A percentile compares a stretch with the other conserved stretches of the same genome.
These are phyloP conservation scores for Glycine soja DNA, from an alignment of 306 rosid genomes.

Conservation along the genomic window DNA sequence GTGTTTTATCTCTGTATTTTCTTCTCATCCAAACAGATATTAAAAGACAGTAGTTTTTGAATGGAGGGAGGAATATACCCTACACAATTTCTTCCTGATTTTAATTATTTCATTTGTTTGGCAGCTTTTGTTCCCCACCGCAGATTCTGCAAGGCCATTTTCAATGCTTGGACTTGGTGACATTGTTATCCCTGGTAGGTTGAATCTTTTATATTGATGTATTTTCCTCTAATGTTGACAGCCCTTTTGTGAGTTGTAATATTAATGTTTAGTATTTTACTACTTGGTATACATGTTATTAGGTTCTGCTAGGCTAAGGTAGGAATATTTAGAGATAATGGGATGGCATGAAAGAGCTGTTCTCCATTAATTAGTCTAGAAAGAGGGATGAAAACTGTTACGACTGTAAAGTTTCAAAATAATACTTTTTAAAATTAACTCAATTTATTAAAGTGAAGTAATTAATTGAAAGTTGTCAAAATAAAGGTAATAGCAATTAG, in stretches of 20 bases:
- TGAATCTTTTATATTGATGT: conserved; percentile 31
- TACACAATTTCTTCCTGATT: conserved; percentile 2
- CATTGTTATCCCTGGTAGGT: conserved; percentile 86
- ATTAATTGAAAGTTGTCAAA: not conserved
- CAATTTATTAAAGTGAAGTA: not conserved
- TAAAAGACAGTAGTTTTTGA: not conserved
- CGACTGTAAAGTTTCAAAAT: not conserved
- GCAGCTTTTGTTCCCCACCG: conserved; percentile 84
- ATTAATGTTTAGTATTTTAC: not conserved
- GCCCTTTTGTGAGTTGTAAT: not conserved
- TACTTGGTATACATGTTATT: not conserved
- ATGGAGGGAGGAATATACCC: not conserved
- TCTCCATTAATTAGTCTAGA: not conserved
- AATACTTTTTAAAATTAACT: conserved; percentile 1
- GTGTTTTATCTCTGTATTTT: not conserved
- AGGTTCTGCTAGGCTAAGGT: not conserved
- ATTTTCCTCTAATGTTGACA: not conserved
- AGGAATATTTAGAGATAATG: conserved; percentile 3
- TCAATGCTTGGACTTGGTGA: conserved; percentile 96
- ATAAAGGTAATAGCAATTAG: not conserved
- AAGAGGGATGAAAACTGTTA: conserved; percentile 1
- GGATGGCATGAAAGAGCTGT: not conserved
- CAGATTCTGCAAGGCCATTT: conserved; percentile 72
- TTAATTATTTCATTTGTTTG: conserved; percentile 12
- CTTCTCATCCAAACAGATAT: conserved; percentile 11